Evolutionary conservation across 352 stramenopile genomes (phyloP).

Genomic region (Pythium biforme): DNA sequence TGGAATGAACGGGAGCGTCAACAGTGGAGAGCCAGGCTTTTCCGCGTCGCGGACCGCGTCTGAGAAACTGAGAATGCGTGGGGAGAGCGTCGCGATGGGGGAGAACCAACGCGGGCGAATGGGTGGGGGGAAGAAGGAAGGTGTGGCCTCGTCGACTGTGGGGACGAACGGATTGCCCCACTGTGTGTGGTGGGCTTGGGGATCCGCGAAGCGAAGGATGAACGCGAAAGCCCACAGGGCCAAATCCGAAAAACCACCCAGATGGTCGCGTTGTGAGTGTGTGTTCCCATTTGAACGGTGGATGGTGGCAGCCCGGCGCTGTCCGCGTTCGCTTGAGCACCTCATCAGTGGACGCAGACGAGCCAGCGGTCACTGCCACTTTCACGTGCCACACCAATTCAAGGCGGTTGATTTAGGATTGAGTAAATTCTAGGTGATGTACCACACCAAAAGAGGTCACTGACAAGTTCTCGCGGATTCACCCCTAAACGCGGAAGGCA

Average conservation of each 20-base stretch:
- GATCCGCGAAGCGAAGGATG: too few species aligned
- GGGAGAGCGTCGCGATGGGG: not conserved
- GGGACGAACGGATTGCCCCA: too few species aligned
- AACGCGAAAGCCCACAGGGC: too few species aligned
- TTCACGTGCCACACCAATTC: not conserved
- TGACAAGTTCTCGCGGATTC: not conserved
- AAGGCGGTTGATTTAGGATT: not conserved
- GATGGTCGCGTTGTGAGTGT: too few species aligned
- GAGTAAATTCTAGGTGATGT: not conserved
- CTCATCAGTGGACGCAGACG: not conserved
- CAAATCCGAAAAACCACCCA: too few species aligned
- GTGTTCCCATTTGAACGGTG: not conserved
- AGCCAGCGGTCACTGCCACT: not conserved
- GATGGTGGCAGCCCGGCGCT: not conserved
- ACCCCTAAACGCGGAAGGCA: slow-evolving; percentile 1
- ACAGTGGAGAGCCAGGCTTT: not conserved
- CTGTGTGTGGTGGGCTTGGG: too few species aligned
- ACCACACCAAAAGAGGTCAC: not conserved
- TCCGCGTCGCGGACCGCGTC: not conserved
- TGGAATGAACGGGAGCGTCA: not conserved
- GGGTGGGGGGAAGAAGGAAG: not conserved
- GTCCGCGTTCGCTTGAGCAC: not conserved
- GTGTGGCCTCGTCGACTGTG: not conserved
- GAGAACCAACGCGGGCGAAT: not conserved
- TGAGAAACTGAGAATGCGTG: not conserved